Conservation (phyloP, 108 stramenopile genomes). For the Pseudonitzschia multiseries region DNA sequence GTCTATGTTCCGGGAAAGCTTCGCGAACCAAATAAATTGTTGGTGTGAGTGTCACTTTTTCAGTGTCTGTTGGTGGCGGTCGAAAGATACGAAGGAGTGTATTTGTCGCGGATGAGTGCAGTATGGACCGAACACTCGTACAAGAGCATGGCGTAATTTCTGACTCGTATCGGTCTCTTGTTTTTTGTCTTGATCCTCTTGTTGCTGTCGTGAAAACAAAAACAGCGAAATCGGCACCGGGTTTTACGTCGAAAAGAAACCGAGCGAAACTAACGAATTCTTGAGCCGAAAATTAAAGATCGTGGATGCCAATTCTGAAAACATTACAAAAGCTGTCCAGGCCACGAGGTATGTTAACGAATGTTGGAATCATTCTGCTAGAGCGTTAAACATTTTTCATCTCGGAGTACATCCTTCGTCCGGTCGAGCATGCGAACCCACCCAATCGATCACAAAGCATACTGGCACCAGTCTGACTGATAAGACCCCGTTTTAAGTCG, state of each 20-base stretch:
- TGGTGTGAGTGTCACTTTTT: slow-evolving; percentile 39
- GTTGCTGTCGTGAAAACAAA: not conserved
- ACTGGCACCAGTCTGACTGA: too few relatives aligned
- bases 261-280: slow-evolving; percentile 63
- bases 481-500: too few relatives aligned
- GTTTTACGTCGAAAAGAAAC: slow-evolving; percentile 76
- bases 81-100: too few relatives aligned
- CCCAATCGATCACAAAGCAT: too few relatives aligned
- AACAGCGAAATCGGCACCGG: slow-evolving; percentile 79
- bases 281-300: slow-evolving; percentile 74
- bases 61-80: not conserved
- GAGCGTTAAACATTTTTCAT: not conserved
- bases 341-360: slow-evolving; percentile 30
- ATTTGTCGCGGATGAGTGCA: too few relatives aligned
- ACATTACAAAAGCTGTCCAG: slow-evolving; percentile 66
- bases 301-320: slow-evolving; percentile 81
- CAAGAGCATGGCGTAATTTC: too few relatives aligned
- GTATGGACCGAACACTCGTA: too few relatives aligned
- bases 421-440: too few relatives aligned
- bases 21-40: slow-evolving; percentile 65
- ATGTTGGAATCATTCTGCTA: not conserved
- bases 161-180: not conserved
- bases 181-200: not conserved
- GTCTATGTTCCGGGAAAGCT: slow-evolving; percentile 86
- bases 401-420: not conserved